phyloP scores from a whole-genome alignment of 2,329 filamentous ascomycete species.

The Monosporascus sp. region DNA sequence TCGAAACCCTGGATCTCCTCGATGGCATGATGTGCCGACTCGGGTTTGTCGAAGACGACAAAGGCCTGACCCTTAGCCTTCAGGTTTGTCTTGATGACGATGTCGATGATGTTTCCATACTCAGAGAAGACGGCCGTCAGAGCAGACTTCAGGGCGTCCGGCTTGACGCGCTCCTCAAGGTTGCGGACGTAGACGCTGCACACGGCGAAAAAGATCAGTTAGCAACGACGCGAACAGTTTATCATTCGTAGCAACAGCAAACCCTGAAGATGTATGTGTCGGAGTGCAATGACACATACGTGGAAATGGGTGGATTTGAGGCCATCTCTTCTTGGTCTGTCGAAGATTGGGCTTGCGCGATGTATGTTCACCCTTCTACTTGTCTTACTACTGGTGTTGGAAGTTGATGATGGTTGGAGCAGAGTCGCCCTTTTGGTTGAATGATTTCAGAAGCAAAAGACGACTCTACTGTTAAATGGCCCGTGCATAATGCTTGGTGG shows the following conservation, averaged over 20 bases:
- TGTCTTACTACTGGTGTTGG: no score
- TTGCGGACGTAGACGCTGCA: slow-evolving; percentile 68
- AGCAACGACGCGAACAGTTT: slow-evolving; percentile 8
- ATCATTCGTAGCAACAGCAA: slow-evolving; percentile 5
- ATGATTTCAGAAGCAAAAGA: no score
- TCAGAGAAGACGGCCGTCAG: slow-evolving; percentile 77
- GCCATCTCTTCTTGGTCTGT: slow-evolving; percentile 19
- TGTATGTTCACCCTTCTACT: no score
- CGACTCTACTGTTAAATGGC: no score
- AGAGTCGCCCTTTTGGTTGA: no score
- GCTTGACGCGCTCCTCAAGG: slow-evolving; percentile 86
- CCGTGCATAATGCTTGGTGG: no score
- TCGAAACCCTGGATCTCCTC: slow-evolving; percentile 91
- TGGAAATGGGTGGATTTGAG: slow-evolving; percentile 48
- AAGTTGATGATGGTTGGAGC: no score
- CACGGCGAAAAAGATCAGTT: slow-evolving; percentile 13
- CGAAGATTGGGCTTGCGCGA: no score
- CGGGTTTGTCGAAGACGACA: slow-evolving; percentile 78
- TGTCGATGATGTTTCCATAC: slow-evolving; percentile 79
- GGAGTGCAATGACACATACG: slow-evolving; percentile 72
- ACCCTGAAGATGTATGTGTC: slow-evolving; percentile 43
- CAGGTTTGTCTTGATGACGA: slow-evolving; percentile 83
- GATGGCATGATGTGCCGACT: slow-evolving; percentile 74
- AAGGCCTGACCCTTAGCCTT: slow-evolving; percentile 96
- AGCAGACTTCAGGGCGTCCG: slow-evolving; percentile 67